These are phyloP conservation scores for Powellomyces hirtus DNA, from an alignment of 192 early-diverging fungal species.

Conservation along the genomic window DNA sequence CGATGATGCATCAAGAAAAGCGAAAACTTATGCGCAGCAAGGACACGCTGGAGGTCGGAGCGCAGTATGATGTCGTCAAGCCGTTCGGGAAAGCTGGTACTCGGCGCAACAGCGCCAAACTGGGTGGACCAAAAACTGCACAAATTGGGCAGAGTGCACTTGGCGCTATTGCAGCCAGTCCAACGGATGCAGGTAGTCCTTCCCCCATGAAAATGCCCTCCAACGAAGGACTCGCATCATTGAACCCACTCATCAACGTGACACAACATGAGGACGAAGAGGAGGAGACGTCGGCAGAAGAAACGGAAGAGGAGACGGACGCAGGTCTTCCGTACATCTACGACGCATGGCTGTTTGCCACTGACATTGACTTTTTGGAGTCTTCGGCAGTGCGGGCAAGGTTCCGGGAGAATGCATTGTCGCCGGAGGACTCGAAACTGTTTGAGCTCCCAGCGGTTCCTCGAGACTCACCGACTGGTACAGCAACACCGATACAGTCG, in stretches of 20 bases:
- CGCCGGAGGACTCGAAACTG: constrained; percentile 50
- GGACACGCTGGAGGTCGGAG: neutral
- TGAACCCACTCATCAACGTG: too few species aligned
- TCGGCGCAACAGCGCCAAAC: too few species aligned
- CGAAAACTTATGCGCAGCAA: neutral
- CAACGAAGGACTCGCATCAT: neutral
- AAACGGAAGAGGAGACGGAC: neutral
- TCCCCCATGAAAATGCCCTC: constrained; percentile 3
- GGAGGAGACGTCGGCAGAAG: neutral
- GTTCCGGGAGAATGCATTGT: constrained; percentile 50
- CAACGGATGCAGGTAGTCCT: neutral
- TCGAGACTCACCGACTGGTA: neutral
- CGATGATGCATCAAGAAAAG: constrained; percentile 37
- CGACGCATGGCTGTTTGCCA: constrained; percentile 57
- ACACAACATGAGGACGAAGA: constrained; percentile 3
- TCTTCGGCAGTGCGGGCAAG: constrained; percentile 40
- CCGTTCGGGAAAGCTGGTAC: too few species aligned
- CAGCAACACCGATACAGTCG: neutral
- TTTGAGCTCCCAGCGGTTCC: constrained; percentile 51
- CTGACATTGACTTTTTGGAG: constrained; percentile 63
- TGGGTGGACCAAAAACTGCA: too few species aligned
- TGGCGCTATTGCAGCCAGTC: too few species aligned
- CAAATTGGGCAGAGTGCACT: too few species aligned
- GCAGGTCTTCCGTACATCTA: constrained; percentile 3
- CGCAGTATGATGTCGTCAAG: constrained; percentile 39